Percentiles rank a stretch among this genome's conserved stretches.
Conservation (phyloP, 2,329 filamentous ascomycete genomes). For the Paracoccidioides brasiliensis region DNA sequence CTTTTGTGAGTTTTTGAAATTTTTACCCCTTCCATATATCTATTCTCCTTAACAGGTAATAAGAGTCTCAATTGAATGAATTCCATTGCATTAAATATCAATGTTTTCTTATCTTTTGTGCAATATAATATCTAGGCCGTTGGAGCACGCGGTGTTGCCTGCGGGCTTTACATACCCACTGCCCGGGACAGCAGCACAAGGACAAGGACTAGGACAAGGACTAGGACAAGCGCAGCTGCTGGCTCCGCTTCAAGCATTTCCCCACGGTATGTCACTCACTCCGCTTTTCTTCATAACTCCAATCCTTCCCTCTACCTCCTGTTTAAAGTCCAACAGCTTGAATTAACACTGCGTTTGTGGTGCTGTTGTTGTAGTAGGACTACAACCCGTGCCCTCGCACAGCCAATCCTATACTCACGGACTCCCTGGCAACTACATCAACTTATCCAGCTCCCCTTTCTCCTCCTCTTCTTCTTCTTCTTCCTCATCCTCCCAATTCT, state of each 20-base stretch:
- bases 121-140: background rate
- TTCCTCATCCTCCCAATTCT: background rate
- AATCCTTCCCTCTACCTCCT: too few species aligned
- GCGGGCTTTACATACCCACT: too few species aligned
- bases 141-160: background rate
- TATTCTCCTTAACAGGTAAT: too few species aligned
- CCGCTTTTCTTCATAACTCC: background rate
- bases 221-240: too few species aligned
- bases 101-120: background rate
- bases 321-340: background rate
- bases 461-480: background rate
- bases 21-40: too few species aligned
- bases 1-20: slow-evolving; percentile 8
- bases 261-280: background rate
- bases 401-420: background rate
- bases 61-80: background rate
- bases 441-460: background rate
- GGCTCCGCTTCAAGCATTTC: background rate
- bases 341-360: background rate
- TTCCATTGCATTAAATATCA: background rate
- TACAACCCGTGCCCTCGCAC: background rate
- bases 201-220: background rate
- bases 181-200: background rate
- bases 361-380: background rate
- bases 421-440: background rate